Base-by-base conservation (phyloP, 495 filamentous ascomycete genomes). In the Jackrogersella minutella region DNA sequence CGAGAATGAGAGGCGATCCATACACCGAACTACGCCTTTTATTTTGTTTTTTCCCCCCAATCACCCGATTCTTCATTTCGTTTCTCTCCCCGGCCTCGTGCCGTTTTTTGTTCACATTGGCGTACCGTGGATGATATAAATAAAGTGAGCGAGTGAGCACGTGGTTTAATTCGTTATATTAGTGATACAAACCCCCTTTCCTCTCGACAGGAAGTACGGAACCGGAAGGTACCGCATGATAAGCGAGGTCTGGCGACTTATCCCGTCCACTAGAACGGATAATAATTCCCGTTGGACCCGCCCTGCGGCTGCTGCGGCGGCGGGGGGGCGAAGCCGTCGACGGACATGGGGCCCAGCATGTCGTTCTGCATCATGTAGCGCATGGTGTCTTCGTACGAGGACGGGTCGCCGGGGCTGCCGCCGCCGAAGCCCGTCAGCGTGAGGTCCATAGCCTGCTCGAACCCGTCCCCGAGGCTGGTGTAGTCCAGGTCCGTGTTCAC, bases 401-500 rank as follows among this genome's bases (percentile, higher is more conserved):
- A 41, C 24, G 57, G 66, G 54, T 72, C 58, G 21, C 66, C 72
- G 0, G 65, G 71, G 26, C 65, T 70, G 3, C 66, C 70, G 46
- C 68, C 72, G 10, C 67, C 63, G 8, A 80, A 72, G 5, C 74
- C 77, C 9, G 75, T 83, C 16, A 87, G 66, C 9, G 81, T 81
- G 67, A 84, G 76, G 21, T 80, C 82, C 73, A 85, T 78, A 3
- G 80, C 82, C 46, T 84, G 78, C 50, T 82, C 80, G 46, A 84
- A 80, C 10, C 78, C 78, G 61, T 79, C 80, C 6, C 78, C 80
- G 2, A 78, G 65, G 16, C 47, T 69, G 11, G 65, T 39, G 46
- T 77, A 81, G 57, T 79, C 75, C 16, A 82, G 71, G 31, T 80
- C 79, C 9, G 36, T 39, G 17, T 64, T 52, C 5, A 66, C 66